These are phyloP conservation scores for Neurospora intermedia DNA, from an alignment of 495 filamentous ascomycete species.

Conservation along the genomic window DNA sequence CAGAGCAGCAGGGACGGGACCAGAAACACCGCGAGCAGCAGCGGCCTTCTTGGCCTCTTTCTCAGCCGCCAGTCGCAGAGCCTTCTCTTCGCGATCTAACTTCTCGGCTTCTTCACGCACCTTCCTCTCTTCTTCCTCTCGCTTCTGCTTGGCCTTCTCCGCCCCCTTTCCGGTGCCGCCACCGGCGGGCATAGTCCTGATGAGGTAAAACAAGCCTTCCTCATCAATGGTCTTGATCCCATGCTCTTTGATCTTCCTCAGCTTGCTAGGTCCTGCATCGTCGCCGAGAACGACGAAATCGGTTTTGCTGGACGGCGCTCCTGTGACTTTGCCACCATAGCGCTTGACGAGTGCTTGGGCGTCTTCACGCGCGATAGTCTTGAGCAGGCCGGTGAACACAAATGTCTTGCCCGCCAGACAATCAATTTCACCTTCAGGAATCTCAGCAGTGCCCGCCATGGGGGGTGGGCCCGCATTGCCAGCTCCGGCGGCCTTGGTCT, in stretches of 20 bases:
- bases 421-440: slow-evolving; percentile 76
- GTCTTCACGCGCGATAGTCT: slow-evolving; percentile 71
- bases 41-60: slow-evolving; percentile 37
- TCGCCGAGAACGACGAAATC: slow-evolving; percentile 84
- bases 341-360: slow-evolving; percentile 80
- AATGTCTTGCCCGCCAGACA: slow-evolving; percentile 90
- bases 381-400: slow-evolving; percentile 89
- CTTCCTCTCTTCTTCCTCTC: slow-evolving; percentile 68
- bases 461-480: slow-evolving; percentile 50
- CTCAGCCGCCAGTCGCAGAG: slow-evolving; percentile 37
- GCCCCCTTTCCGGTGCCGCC: slow-evolving; percentile 85
- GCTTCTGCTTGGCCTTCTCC: slow-evolving; percentile 69
- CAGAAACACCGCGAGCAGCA: slow-evolving; percentile 27
- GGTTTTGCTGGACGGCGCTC: slow-evolving; percentile 81
- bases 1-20: slow-evolving; percentile 25
- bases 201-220: slow-evolving; percentile 81
- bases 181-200: slow-evolving; percentile 69
- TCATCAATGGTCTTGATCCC: slow-evolving; percentile 87
- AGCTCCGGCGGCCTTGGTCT: slow-evolving; percentile 37
- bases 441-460: slow-evolving; percentile 52
- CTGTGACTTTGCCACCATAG: slow-evolving; percentile 84
- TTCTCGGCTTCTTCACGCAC: slow-evolving; percentile 64
- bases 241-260: slow-evolving; percentile 69
- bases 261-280: slow-evolving; percentile 89
- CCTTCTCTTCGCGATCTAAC: slow-evolving; percentile 62